A percentile compares a stretch with the other conserved stretches of the same genome.
phyloP scores from a whole-genome alignment of 768 basidiomycete genomes.

The Phanerodontia chrysosporium region DNA sequence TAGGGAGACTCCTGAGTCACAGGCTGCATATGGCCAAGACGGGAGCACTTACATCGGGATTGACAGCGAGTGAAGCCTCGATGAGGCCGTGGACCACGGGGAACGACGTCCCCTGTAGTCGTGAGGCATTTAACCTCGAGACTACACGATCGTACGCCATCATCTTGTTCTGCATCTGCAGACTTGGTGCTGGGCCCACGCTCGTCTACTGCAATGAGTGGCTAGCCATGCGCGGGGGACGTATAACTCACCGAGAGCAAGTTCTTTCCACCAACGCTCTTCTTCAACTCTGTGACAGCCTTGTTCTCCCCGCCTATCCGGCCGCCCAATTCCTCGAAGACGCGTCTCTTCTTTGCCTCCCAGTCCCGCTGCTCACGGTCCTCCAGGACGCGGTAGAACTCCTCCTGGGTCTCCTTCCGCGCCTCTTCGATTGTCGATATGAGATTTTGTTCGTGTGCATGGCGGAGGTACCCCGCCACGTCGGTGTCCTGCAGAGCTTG shows the following conservation, averaged over 20 bases:
- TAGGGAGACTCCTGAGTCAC: not conserved
- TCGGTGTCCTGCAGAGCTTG: conserved; percentile 93
- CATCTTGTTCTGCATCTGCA: conserved; percentile 92
- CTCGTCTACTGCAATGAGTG: conserved; percentile 29
- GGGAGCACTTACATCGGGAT: conserved; percentile 46
- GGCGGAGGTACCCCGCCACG: conserved; percentile 89
- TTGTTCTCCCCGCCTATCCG: conserved; percentile 52
- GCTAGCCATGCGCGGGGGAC: not conserved
- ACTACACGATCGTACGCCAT: conserved; percentile 90
- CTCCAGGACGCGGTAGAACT: conserved; percentile 80
- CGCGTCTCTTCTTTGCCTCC: conserved; percentile 86
- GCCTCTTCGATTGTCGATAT: conserved; percentile 93
- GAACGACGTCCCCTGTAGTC: conserved; percentile 68
- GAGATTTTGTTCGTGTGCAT: conserved; percentile 91
- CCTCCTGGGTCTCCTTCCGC: conserved; percentile 76
- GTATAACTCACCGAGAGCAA: conserved; percentile 43
- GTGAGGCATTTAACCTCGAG: conserved; percentile 68
- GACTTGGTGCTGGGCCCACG: conserved; percentile 50
- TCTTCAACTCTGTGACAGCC: conserved; percentile 56
- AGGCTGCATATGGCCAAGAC: not conserved
- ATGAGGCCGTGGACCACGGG: conserved; percentile 72
- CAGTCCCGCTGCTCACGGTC: conserved; percentile 74
- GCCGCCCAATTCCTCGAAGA: conserved; percentile 86
- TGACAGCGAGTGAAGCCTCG: conserved; percentile 58
- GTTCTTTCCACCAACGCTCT: conserved; percentile 55